phyloP scores from a whole-genome alignment of 2,329 filamentous ascomycete species.

The Ilyonectria robusta region DNA sequence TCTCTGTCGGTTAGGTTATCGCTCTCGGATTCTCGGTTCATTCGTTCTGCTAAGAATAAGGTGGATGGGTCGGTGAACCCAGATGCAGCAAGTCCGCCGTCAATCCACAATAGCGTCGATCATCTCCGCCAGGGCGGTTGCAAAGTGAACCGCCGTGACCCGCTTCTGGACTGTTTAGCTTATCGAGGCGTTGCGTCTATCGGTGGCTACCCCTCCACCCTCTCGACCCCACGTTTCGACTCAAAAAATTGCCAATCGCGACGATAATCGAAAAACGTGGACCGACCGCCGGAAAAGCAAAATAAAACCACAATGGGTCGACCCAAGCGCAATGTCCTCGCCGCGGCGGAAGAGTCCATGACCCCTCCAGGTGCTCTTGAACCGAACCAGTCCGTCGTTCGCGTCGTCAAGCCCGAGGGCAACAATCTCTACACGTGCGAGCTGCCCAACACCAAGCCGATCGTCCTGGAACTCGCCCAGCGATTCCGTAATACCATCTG shows the following conservation, averaged over 20 bases:
- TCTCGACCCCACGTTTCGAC: conserved; percentile 23
- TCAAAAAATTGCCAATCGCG: conserved; percentile 18
- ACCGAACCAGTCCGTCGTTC: conserved; percentile 78
- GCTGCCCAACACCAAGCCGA: conserved; percentile 74
- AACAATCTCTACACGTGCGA: conserved; percentile 90
- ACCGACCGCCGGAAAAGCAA: background rate
- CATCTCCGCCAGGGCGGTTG: background rate
- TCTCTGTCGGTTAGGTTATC: background rate
- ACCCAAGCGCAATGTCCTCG: conserved; percentile 80
- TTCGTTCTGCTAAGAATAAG: conserved; percentile 4
- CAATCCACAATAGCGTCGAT: background rate
- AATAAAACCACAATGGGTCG: conserved; percentile 50
- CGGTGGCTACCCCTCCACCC: conserved; percentile 23
- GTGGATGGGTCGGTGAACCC: conserved; percentile 1
- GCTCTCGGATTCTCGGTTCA: conserved; percentile 7
- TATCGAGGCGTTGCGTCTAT: conserved; percentile 23
- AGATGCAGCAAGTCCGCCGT: conserved; percentile 27
- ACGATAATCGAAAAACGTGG: background rate
- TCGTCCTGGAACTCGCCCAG: conserved; percentile 86
- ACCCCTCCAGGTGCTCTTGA: conserved; percentile 72
- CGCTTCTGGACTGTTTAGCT: no score
- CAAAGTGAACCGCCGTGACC: no score
- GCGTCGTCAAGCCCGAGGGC: conserved; percentile 85
- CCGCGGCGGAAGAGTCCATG: conserved; percentile 80
- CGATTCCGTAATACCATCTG: conserved; percentile 93